Conservation (phyloP, 441 rosid genomes). For the Populus hybrid region DNA sequence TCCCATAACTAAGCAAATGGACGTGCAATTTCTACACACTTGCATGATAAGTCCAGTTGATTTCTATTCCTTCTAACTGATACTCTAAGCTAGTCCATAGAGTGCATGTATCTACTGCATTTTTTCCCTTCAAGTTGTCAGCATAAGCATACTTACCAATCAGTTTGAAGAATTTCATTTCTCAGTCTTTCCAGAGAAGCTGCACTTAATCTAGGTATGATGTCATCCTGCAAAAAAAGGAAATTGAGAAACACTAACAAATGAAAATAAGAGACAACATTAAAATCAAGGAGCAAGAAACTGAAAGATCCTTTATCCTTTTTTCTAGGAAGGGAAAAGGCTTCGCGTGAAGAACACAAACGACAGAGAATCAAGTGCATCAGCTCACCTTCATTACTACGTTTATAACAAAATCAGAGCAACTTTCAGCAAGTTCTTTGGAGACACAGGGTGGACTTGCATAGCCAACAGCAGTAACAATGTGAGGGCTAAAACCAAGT, state of each 20-base stretch:
- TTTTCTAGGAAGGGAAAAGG: background rate
- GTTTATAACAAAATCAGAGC: background rate
- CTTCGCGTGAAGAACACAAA: background rate
- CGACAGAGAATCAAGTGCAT: background rate
- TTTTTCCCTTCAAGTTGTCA: background rate
- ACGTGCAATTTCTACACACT: background rate
- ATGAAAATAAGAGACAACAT: background rate
- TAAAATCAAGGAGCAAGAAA: background rate
- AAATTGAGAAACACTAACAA: constrained; percentile 5
- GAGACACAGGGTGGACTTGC: background rate
- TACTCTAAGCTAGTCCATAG: background rate
- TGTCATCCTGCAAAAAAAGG: constrained; percentile 61
- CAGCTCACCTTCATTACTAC: background rate
- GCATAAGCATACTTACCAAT: constrained; percentile 20
- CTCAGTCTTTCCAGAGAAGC: constrained; percentile 77
- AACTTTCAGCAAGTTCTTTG: background rate
- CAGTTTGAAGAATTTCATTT: constrained; percentile 80
- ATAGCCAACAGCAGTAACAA: constrained; percentile 67
- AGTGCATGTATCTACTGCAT: background rate
- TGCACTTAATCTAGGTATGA: constrained; percentile 75
- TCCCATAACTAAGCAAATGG: background rate
- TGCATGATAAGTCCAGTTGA: background rate
- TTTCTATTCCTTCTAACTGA: background rate
- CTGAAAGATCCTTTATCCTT: background rate
- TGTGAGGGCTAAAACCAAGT: constrained; percentile 69